A percentile compares a stretch with the other conserved stretches of the same genome.
phyloP scores from a whole-genome alignment of 768 basidiomycete species.

The Lentinus tigrinus region DNA sequence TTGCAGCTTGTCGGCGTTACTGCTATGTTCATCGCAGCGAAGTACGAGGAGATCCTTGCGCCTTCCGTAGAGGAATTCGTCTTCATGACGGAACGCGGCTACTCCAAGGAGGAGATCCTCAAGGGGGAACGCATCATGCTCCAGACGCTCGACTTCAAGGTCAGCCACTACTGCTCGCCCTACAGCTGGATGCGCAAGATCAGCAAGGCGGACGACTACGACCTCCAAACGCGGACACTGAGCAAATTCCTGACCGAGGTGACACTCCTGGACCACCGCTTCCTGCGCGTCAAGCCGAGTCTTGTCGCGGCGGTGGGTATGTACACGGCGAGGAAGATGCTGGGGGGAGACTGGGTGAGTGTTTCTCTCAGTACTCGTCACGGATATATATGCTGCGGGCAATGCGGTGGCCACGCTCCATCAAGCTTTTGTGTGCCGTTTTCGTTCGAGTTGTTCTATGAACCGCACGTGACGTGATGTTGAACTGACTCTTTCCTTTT shows the following conservation, averaged over 20 bases:
- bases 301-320: slow-evolving; percentile 94
- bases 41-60: slow-evolving; percentile 98
- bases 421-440: slow-evolving; percentile 15
- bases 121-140: slow-evolving; percentile 97
- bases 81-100: slow-evolving; percentile 95
- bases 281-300: slow-evolving; percentile 91
- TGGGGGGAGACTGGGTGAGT: slow-evolving; percentile 95
- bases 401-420: slow-evolving; percentile 13
- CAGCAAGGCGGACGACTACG: slow-evolving; percentile 98
- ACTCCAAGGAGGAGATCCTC: slow-evolving; percentile 92
- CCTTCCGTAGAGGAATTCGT: slow-evolving; percentile 98
- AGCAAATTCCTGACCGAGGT: slow-evolving; percentile 98
- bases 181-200: slow-evolving; percentile 99
- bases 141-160: slow-evolving; percentile 90
- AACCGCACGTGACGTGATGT: slow-evolving; percentile 18
- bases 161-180: slow-evolving; percentile 98
- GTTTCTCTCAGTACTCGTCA: slow-evolving; percentile 12
- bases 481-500: slow-evolving; percentile 27
- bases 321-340: slow-evolving; percentile 93
- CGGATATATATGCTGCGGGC: slow-evolving; percentile 14
- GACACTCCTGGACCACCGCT: slow-evolving; percentile 88
- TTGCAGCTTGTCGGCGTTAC: slow-evolving; percentile 97
- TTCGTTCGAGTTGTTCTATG: slow-evolving; percentile 10
- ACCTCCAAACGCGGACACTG: slow-evolving; percentile 94
- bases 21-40: slow-evolving; percentile 98